Evolutionary conservation across 257 asterid species (phyloP).

Genomic region (Solanum appendiculatum): DNA sequence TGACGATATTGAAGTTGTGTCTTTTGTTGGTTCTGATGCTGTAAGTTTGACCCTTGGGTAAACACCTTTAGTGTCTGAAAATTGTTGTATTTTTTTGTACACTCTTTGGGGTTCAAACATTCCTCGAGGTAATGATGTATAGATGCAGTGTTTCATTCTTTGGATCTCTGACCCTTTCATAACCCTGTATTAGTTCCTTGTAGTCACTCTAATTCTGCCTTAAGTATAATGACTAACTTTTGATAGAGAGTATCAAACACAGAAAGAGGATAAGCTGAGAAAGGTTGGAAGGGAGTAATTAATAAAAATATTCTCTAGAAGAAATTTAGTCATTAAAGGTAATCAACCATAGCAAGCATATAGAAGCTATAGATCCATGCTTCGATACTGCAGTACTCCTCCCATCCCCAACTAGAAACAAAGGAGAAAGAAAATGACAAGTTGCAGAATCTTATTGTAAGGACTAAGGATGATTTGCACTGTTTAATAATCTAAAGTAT

Average conservation of each 20-base stretch:
- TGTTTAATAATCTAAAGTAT: not conserved
- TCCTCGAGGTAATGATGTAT: not conserved
- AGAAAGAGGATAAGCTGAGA: not conserved
- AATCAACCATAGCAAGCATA: not conserved
- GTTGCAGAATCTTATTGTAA: not conserved
- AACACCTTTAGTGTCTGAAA: not conserved
- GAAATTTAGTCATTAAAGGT: not conserved
- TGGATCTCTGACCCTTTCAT: not conserved
- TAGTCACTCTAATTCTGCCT: not conserved
- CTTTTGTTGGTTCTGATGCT: conserved; percentile 89
- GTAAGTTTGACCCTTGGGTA: conserved; percentile 30
- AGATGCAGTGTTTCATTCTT: not conserved
- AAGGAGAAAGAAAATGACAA: not conserved
- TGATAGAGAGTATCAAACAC: not conserved
- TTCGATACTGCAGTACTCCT: not conserved
- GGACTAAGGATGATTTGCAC: not conserved
- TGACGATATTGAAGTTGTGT: conserved; percentile 74
- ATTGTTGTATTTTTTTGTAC: not conserved
- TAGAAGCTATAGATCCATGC: not conserved
- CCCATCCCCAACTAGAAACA: not conserved
- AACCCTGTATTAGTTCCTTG: not conserved
- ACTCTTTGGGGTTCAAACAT: not conserved
- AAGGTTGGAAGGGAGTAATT: not conserved
- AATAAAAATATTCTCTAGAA: not conserved
- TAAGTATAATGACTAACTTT: not conserved